These are phyloP conservation scores for Eimeria necatrix DNA, from an alignment of 169 alveolate species.

Conservation along the genomic window DNA sequence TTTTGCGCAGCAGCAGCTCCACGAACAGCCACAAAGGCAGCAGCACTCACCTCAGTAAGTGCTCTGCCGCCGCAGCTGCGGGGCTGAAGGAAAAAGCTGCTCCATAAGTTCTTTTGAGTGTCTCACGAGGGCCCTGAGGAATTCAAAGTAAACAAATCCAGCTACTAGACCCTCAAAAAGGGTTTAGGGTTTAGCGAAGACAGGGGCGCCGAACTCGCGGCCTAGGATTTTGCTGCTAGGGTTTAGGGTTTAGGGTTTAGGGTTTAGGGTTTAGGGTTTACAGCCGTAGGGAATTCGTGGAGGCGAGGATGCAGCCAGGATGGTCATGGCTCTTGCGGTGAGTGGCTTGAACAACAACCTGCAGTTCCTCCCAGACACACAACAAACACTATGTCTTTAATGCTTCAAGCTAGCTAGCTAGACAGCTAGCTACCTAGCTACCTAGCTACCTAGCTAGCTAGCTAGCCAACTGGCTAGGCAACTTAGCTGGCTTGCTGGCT, in stretches of 20 bases:
- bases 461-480: too few species aligned
- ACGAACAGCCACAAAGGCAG: too few species aligned
- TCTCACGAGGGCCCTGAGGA: conserved; percentile 21
- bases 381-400: not conserved
- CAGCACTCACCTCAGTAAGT: conserved; percentile 20
- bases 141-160: not conserved
- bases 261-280: conserved; percentile 58
- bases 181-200: not conserved
- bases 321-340: conserved; percentile 50
- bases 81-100: not conserved
- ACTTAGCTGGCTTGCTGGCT: too few species aligned
- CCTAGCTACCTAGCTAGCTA: too few species aligned
- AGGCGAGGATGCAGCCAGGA: conserved; percentile 58
- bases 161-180: not conserved
- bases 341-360: conserved; percentile 9
- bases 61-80: conserved; percentile 23
- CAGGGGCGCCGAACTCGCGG: not conserved
- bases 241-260: not conserved
- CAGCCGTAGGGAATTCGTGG: conserved; percentile 49
- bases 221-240: not conserved
- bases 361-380: not conserved
- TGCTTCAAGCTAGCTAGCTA: too few species aligned
- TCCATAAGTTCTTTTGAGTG: conserved; percentile 1
- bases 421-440: not conserved
- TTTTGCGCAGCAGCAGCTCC: too few species aligned